Evolutionary conservation across 169 alveolate species (phyloP), one percentile per base, ranked within the genome.

Genomic region (Eimeria zaria): DNA sequence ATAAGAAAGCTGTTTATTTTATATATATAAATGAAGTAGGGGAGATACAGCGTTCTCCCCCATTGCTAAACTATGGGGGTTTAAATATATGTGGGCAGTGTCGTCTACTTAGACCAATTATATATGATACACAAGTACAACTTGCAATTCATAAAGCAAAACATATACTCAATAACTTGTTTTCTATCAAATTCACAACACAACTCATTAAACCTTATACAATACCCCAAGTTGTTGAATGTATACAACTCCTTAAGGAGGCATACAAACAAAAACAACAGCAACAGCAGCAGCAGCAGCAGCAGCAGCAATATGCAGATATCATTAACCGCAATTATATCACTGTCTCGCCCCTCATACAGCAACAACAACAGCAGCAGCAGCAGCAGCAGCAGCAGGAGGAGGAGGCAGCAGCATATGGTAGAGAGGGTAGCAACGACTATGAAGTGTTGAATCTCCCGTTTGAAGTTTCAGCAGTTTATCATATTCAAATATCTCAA

Each of bases 1-100:
- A 33, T 48, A 81, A 81, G 36, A 81, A 81, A 48, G 90, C 90
- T 27, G 90, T 81, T n/a, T 73, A 69, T 14, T 81, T 81, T 48
- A 3, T 81, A 27, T 81, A 46, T 62, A 30, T 27, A 20, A n/a
- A 33, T 6, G 46, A 44, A 6, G 58, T 24, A 11, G 90, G 90
- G 24, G 24, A 22, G 36, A 30, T 27, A 12, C 53, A 18, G n/a
- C 24, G 67, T 58, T n/a, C 55, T 11, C 53, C 53, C 53, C 90
- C 90, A 0, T 11, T 81, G 27, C 14, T n/a, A 36, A 81, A 81
- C 71, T 81, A 48, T 48, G 90, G 90, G 30, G 90, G 90, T 41
- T 62, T 81, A 27, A 20, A 8, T 62, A 44, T 33, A 33, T 81
- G 90, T 48, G 90, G 90, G 30, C 90, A 81, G 90, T 81, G 90